Conservation (phyloP, 441 rosid species). For the Macaranga tanarius region DNA sequence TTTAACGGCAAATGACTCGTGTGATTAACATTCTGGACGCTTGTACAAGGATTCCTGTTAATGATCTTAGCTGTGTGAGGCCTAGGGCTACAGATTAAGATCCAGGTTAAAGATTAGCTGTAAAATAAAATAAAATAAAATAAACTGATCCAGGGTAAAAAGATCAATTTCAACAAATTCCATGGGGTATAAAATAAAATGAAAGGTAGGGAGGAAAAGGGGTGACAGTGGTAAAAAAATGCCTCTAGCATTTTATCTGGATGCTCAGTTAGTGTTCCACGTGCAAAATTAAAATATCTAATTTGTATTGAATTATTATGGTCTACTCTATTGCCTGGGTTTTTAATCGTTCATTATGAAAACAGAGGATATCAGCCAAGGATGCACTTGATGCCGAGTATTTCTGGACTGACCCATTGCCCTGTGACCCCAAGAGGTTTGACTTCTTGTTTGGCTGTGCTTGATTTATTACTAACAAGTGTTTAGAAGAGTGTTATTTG, state of each 20-base stretch:
- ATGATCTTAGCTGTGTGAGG: neutral
- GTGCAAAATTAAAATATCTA: constrained; percentile 1
- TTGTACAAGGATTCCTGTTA: neutral
- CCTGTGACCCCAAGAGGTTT: constrained; percentile 96
- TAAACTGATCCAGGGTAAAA: no score
- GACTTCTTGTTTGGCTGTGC: neutral
- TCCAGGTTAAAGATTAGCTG: neutral
- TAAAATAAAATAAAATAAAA: no score
- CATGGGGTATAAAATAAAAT: neutral
- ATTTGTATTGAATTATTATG: neutral
- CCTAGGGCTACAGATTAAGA: neutral
- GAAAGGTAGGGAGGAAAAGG: neutral
- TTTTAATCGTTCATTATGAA: neutral
- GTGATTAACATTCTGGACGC: no score
- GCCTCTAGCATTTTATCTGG: neutral
- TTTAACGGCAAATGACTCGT: neutral
- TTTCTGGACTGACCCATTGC: constrained; percentile 96
- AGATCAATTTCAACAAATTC: neutral
- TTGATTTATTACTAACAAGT: neutral
- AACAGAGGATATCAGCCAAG: constrained; percentile 88
- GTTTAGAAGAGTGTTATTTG: neutral
- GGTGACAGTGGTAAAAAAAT: no score
- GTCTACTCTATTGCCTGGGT: neutral
- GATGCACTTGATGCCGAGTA: constrained; percentile 98
- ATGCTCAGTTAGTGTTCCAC: neutral